Evolutionary conservation across 257 asterid genomes (phyloP).

Genomic region (Vinca minor): DNA sequence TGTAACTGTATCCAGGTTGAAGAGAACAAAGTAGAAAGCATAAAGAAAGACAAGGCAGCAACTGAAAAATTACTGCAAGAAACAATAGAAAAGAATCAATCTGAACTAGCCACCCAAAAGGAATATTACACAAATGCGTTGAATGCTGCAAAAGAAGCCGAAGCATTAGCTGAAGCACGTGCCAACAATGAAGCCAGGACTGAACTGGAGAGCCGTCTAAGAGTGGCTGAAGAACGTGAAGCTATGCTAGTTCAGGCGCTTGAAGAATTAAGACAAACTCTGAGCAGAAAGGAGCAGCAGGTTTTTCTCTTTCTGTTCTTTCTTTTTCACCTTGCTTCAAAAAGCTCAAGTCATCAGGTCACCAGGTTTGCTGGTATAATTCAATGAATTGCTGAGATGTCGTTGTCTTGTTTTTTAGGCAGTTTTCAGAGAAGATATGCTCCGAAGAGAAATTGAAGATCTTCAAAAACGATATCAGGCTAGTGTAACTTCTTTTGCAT

Average conservation of each 20-base stretch:
- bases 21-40: conserved; percentile 91
- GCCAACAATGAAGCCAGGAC: conserved; percentile 91
- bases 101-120: conserved; percentile 76
- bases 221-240: conserved; percentile 46
- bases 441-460: conserved; percentile 89
- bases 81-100: conserved; percentile 89
- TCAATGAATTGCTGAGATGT: conserved; percentile 9
- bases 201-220: conserved; percentile 56
- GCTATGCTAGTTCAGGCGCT: conserved; percentile 48
- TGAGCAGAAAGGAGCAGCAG: conserved; percentile 75
- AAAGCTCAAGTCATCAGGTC: background rate
- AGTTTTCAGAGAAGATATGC: conserved; percentile 88
- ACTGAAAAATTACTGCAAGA: conserved; percentile 91
- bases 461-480: conserved; percentile 95
- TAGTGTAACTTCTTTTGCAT: background rate
- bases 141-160: conserved; percentile 90
- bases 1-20: conserved; percentile 54
- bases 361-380: background rate
- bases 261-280: conserved; percentile 47
- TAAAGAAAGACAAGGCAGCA: conserved; percentile 79
- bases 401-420: conserved; percentile 47
- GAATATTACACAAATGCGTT: conserved; percentile 83
- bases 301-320: conserved; percentile 30
- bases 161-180: conserved; percentile 85
- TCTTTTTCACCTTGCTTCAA: background rate